These are phyloP conservation scores for Backusella australiensis DNA, from an alignment of 192 early-diverging fungal genomes.

Conservation along the genomic window DNA sequence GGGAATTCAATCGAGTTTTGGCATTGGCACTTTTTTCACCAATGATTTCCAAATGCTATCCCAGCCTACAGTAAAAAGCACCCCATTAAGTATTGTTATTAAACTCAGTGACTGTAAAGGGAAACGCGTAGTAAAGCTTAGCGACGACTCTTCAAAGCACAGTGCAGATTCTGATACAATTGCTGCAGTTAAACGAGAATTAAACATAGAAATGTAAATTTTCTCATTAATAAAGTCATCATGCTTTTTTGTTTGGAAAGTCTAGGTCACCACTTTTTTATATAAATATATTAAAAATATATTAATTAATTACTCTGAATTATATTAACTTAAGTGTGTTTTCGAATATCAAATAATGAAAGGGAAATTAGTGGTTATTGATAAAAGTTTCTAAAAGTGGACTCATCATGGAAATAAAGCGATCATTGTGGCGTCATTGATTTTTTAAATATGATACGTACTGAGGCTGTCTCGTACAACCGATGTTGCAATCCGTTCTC, in stretches of 20 bases:
- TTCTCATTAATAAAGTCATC: neutral
- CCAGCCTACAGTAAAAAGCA: conserved; percentile 33
- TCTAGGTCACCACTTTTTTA: neutral
- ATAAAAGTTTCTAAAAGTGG: neutral
- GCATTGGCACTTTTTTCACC: conserved; percentile 76
- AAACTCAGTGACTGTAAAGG: conserved; percentile 59
- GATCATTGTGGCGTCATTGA: neutral
- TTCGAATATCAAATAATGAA: neutral
- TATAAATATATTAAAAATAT: neutral
- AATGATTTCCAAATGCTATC: conserved; percentile 57
- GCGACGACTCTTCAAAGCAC: conserved; percentile 63
- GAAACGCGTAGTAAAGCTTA: conserved; percentile 64
- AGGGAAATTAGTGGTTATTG: neutral
- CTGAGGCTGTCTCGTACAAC: neutral
- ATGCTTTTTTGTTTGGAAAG: neutral
- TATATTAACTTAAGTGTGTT: neutral
- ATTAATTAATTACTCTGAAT: neutral
- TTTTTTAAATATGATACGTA: neutral
- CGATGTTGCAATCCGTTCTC: neutral
- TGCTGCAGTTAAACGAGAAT: conserved; percentile 39
- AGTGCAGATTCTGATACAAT: conserved; percentile 55
- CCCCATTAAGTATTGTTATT: conserved; percentile 72
- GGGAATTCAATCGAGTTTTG: conserved; percentile 57
- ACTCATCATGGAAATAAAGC: neutral
- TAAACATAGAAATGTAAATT: conserved; percentile 21